A percentile compares a stretch with the other conserved stretches of the same genome.
These are phyloP conservation scores for Hippophae tibetana DNA, from an alignment of 306 rosid species.

Conservation along the genomic window DNA sequence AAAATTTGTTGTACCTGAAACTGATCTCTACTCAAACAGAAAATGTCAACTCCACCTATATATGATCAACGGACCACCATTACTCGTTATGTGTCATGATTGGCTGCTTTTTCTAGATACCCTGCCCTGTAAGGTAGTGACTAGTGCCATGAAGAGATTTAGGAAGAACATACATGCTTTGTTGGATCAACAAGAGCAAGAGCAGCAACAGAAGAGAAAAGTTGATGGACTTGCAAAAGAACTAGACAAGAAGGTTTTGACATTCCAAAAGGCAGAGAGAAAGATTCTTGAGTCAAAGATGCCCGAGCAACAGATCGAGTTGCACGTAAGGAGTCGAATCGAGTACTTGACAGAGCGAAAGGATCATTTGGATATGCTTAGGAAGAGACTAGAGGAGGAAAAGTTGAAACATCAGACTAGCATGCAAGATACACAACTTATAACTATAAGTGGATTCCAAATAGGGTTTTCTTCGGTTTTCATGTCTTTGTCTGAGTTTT, in stretches of 20 bases:
- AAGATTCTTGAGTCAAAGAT: conserved; percentile 39
- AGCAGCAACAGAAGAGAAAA: conserved; percentile 62
- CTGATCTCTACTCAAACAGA: conserved; percentile 42
- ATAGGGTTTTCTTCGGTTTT: conserved; percentile 48
- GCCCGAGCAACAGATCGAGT: conserved; percentile 28
- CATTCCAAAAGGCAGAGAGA: conserved; percentile 33
- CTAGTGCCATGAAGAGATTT: conserved; percentile 38
- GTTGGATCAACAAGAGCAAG: conserved; percentile 55
- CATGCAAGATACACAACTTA: conserved; percentile 55
- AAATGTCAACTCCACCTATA: conserved; percentile 23
- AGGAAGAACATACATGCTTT: conserved; percentile 41
- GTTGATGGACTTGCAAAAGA: conserved; percentile 47
- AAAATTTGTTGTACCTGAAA: conserved; percentile 54
- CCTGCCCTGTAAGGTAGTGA: conserved; percentile 47
- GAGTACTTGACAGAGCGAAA: conserved; percentile 41
- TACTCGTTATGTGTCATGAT: conserved; percentile 45
- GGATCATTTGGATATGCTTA: conserved; percentile 39
- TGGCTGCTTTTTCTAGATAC: conserved; percentile 45
- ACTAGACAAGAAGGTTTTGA: conserved; percentile 38
- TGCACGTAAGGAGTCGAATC: conserved; percentile 21
- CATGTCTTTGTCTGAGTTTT: conserved; percentile 53
- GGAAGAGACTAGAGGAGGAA: conserved; percentile 44
- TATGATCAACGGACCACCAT: conserved; percentile 42
- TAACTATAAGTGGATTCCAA: conserved; percentile 46
- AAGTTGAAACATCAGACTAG: conserved; percentile 47